A percentile compares a stretch with the other conserved stretches of the same genome.
Conservation (phyloP, 768 basidiomycete genomes). For the Roridomyces roridus region DNA sequence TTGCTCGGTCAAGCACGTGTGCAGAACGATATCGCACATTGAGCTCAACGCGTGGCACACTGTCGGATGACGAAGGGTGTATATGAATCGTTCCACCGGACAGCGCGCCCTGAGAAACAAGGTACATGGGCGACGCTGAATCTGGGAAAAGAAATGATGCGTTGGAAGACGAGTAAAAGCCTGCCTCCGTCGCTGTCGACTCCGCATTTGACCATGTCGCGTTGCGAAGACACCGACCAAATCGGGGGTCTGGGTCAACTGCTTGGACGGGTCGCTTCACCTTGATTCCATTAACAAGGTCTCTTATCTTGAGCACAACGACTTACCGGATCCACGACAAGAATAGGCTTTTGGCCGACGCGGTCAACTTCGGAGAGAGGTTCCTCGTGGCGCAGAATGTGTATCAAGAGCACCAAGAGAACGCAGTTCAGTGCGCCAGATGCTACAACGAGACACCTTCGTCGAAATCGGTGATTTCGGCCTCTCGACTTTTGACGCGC, state of each 20-base stretch:
- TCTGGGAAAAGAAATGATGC: conserved; percentile 36
- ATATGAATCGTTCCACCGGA: conserved; percentile 25
- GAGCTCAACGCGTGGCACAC: conserved; percentile 19
- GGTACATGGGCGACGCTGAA: conserved; percentile 34
- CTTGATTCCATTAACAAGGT: background rate
- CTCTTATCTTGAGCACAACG: background rate
- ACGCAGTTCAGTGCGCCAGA: conserved; percentile 19
- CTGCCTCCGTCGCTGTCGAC: background rate
- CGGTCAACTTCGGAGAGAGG: background rate
- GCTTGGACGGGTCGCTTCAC: background rate
- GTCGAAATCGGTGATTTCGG: background rate
- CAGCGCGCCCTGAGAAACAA: conserved; percentile 39
- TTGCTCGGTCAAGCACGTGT: conserved; percentile 26
- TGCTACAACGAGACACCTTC: conserved; percentile 2
- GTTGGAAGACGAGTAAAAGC: conserved; percentile 12
- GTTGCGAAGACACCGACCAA: conserved; percentile 18
- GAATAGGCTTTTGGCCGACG: background rate
- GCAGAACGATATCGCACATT: conserved; percentile 7
- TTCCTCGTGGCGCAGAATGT: background rate
- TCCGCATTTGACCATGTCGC: conserved; percentile 20
- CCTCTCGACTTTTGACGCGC: conserved; percentile 1
- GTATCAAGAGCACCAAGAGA: conserved; percentile 6
- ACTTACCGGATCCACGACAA: background rate
- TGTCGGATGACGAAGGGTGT: conserved; percentile 11
- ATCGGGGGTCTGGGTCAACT: conserved; percentile 7